These are phyloP conservation scores for Agaricales sp. DNA, from an alignment of 1,284 basidiomycete species.

Conservation along the genomic window DNA sequence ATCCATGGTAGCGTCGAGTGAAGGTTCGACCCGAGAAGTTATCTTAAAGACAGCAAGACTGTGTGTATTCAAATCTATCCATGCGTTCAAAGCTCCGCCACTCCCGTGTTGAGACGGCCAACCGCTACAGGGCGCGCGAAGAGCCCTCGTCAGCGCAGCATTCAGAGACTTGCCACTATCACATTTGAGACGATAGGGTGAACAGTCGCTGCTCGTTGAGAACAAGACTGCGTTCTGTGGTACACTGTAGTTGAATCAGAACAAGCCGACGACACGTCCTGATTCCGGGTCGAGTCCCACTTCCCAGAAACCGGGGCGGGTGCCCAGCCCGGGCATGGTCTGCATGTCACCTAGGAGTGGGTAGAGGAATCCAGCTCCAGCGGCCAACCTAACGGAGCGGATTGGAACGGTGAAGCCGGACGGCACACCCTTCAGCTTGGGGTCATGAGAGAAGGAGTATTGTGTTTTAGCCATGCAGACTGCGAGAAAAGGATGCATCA, in stretches of 20 bases:
- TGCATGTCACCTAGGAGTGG: conserved; percentile 93
- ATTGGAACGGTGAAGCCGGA: conserved; percentile 92
- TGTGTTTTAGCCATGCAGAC: conserved; percentile 99
- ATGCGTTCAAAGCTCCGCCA: conserved; percentile 9
- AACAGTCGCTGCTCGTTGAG: conserved; percentile 20
- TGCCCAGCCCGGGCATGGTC: conserved; percentile 95
- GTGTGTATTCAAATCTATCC: conserved; percentile 10
- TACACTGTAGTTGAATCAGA: conserved; percentile 30
- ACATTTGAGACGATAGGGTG: not conserved
- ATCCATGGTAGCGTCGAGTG: no score
- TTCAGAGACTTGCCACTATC: no score
- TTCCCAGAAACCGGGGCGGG: conserved; percentile 90
- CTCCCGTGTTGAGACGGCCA: conserved; percentile 21
- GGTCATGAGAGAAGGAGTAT: conserved; percentile 91
- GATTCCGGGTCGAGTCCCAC: conserved; percentile 69
- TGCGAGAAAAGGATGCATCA: conserved; percentile 15
- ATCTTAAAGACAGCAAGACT: no score
- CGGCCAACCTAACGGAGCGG: conserved; percentile 79
- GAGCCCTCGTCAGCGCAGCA: not conserved
- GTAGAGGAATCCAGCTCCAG: conserved; percentile 94
- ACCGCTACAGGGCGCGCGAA: conserved; percentile 25
- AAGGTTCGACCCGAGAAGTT: no score
- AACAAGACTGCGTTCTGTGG: conserved; percentile 13
- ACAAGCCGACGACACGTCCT: conserved; percentile 66
- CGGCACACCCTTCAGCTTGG: conserved; percentile 85